These are phyloP conservation scores for maize (Zea mays) DNA, from an alignment of 176 grass and related monocot genomes.

Conservation along the genomic window Zm-B73-REFERENCE-NAM-5.0 NC_050103.1:1132501-1133000, in stretches of 20 bases:
- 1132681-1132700: neutral
- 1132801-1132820: too few relatives aligned
- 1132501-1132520: too few relatives aligned
- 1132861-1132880: too few relatives aligned
- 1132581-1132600: neutral
- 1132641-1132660: neutral
- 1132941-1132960: too few relatives aligned
- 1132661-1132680: conserved; percentile 19
- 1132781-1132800: neutral
- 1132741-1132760: neutral
- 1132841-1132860: too few relatives aligned
- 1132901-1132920: too few relatives aligned
- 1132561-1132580: neutral
- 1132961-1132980: too few relatives aligned
- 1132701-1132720: neutral
- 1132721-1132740: neutral
- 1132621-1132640: neutral
- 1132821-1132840: too few relatives aligned
- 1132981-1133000: too few relatives aligned
- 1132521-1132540: neutral
- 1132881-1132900: too few relatives aligned
- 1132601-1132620: conserved; percentile 1
- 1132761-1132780: neutral
- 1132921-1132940: too few relatives aligned
- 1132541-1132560: neutral